A percentile compares a stretch with the other conserved stretches of the same genome.
Conservation (phyloP, 495 filamentous ascomycete species). For the Aspergillus nidulans region DNA sequence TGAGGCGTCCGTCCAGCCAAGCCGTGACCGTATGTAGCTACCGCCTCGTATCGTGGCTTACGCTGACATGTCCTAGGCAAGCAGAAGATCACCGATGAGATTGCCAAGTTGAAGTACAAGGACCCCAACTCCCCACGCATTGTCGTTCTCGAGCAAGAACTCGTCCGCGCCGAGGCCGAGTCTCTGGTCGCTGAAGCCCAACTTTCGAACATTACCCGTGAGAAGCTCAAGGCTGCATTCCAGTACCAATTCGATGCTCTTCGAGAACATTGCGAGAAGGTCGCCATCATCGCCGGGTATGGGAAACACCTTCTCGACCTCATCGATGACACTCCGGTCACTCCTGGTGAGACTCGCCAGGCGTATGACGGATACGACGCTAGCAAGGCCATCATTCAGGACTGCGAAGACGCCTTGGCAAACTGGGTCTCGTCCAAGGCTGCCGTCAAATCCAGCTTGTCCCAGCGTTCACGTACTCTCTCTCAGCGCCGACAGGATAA, state of each 20-base stretch:
- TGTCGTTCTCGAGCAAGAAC: slow-evolving; percentile 95
- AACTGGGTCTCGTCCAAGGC: slow-evolving; percentile 95
- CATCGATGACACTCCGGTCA: slow-evolving; percentile 94
- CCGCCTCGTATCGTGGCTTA: neutral
- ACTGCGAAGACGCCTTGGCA: slow-evolving; percentile 93
- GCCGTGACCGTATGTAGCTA: slow-evolving; percentile 76
- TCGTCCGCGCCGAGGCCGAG: slow-evolving; percentile 96
- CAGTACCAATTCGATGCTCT: slow-evolving; percentile 98
- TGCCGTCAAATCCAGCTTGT: slow-evolving; percentile 78
- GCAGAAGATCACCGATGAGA: slow-evolving; percentile 98
- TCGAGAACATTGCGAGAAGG: slow-evolving; percentile 96
- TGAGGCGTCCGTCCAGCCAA: slow-evolving; percentile 95
- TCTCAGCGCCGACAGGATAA: slow-evolving; percentile 76
- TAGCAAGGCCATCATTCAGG: slow-evolving; percentile 98
- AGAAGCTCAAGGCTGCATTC: slow-evolving; percentile 98
- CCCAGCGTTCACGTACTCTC: slow-evolving; percentile 75
- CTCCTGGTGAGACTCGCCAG: slow-evolving; percentile 90
- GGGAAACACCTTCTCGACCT: slow-evolving; percentile 95
- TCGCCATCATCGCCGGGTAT: slow-evolving; percentile 95
- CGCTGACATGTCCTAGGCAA: slow-evolving; percentile 54
- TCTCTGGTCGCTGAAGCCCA: slow-evolving; percentile 97
- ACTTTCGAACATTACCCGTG: slow-evolving; percentile 96
- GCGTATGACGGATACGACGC: slow-evolving; percentile 98
- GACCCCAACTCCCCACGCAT: slow-evolving; percentile 97
- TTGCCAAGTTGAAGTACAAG: slow-evolving; percentile 98